Evolutionary conservation across 345 rosid genomes (phyloP), one percentile per base, ranked within the genome.

Genomic region (Gynandropsis gynandra): DNA sequence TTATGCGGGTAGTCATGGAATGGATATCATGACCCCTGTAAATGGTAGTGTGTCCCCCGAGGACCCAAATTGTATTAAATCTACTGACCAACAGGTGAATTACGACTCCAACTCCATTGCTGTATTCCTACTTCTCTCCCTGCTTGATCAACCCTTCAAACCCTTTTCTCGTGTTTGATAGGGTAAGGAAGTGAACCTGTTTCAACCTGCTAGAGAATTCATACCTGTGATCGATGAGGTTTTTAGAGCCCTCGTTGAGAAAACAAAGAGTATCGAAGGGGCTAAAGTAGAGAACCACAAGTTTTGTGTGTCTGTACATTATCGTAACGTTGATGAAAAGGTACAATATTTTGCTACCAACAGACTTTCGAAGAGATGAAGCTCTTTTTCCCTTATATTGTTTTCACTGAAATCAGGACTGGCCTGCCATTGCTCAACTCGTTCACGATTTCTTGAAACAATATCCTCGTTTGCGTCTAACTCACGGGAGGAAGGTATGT

Each of bases 1-100:
- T 55, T 92, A 92, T 56, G 98, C 97, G 32, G 98, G 98, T 72
- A 85, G 98, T 65, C 98, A 92, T 69, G 98, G 97, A 61, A 92
- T 92, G 98, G 98, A 92, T 80, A 87, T 92, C 19, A 75, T 79
- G 79, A 82, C 85, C 36, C 83, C 95, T 39, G 40, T 64, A 34
- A 41, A 21, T 46, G 52, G 59, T 13, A 34, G 56, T 9, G 55
- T 61, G 61, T 70, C 88, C 52, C 50, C 47, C 62, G 60, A 58
- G 61, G 79, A 60, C 49, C 75, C 69, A 0, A 60, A 66, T 31
- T 52, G 65, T 71, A 72, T 63, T 59, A 63, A 74, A 76, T 80
- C 86, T 4, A 73, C 85, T 68, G 76, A 79, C 80, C 74, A 74
- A 45, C 71, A 72, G 78, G 98, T 92, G 38, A 47, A 19, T 27